A percentile compares a stretch with the other conserved stretches of the same genome.
phyloP scores from a whole-genome alignment of 2,329 filamentous ascomycete genomes.

The Curvularia verruculosa region DNA sequence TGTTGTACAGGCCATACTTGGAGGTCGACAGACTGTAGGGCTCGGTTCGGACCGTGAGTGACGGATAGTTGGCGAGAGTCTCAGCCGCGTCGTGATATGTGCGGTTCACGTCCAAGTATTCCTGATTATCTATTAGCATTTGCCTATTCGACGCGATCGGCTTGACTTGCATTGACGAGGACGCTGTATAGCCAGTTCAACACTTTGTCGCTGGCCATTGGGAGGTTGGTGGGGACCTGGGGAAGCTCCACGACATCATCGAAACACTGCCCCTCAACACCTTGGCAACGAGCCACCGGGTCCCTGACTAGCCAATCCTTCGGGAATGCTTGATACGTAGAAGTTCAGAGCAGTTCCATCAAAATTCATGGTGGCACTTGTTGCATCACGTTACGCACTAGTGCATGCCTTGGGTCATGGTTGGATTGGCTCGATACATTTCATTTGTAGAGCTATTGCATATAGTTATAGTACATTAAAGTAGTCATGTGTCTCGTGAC shows the following conservation, averaged over 20 bases:
- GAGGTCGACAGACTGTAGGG: constrained; percentile 77
- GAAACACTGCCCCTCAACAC: constrained; percentile 15
- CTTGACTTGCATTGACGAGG: constrained; percentile 59
- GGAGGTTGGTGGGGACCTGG: constrained; percentile 6
- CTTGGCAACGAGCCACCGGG: constrained; percentile 26
- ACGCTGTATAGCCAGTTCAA: constrained; percentile 96
- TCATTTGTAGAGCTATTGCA: constrained; percentile 13
- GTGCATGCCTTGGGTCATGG: not conserved
- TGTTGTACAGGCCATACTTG: constrained; percentile 2
- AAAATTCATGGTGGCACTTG: not conserved
- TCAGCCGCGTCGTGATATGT: constrained; percentile 92
- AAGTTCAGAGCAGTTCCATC: not conserved
- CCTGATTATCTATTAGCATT: constrained; percentile 57
- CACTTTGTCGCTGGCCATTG: constrained; percentile 81
- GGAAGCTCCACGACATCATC: constrained; percentile 8
- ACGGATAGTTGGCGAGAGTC: constrained; percentile 77
- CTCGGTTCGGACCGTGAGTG: constrained; percentile 84
- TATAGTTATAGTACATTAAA: constrained; percentile 25
- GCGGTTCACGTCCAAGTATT: constrained; percentile 91
- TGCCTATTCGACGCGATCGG: not conserved
- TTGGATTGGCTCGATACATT: constrained; percentile 6
- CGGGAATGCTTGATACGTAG: not conserved
- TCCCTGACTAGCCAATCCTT: not conserved
- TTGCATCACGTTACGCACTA: not conserved
- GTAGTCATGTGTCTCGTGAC: constrained; percentile 25